Percentiles rank a stretch among this genome's conserved stretches.
These are phyloP conservation scores for Saccharomyces mikatae DNA, from an alignment of 805 yeast genomes.

Conservation along the genomic window DNA sequence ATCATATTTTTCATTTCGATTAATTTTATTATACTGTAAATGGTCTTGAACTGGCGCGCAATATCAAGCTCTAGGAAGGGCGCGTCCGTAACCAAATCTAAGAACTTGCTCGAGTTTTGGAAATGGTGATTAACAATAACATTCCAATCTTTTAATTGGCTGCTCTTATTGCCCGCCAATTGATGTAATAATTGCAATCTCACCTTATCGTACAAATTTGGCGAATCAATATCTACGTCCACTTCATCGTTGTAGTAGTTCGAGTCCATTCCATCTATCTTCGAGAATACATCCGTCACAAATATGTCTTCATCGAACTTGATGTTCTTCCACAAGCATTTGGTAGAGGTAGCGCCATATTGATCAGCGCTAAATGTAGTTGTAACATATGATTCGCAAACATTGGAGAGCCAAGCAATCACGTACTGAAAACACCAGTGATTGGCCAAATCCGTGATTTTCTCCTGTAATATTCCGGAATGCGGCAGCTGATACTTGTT, in stretches of 20 bases:
- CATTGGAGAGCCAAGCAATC: conserved; percentile 29
- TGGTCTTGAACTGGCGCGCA: conserved; percentile 18
- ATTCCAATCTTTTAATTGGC: conserved; percentile 23
- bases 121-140: conserved; percentile 17
- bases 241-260: conserved; percentile 6
- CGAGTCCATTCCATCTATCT: conserved; percentile 1
- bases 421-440: conserved; percentile 29
- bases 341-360: conserved; percentile 1
- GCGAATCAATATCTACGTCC: conserved; percentile 3
- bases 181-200: conserved; percentile 17
- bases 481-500: conserved; percentile 9
- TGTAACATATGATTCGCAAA: conserved; percentile 24
- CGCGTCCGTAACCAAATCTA: conserved; percentile 7
- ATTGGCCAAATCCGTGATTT: conserved; percentile 8
- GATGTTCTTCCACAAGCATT: conserved; percentile 24
- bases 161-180: conserved; percentile 20
- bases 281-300: conserved; percentile 13
- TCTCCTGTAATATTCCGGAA: conserved; percentile 1
- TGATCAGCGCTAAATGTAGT: not conserved
- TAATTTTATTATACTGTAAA: conserved; percentile 22
- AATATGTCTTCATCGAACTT: conserved; percentile 27
- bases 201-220: conserved; percentile 13
- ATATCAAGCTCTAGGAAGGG: conserved; percentile 6
- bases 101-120: not conserved
- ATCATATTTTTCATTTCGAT: conserved; percentile 25